Base-by-base conservation (phyloP, 345 rosid species). In the Euclidium syriacum region DNA sequence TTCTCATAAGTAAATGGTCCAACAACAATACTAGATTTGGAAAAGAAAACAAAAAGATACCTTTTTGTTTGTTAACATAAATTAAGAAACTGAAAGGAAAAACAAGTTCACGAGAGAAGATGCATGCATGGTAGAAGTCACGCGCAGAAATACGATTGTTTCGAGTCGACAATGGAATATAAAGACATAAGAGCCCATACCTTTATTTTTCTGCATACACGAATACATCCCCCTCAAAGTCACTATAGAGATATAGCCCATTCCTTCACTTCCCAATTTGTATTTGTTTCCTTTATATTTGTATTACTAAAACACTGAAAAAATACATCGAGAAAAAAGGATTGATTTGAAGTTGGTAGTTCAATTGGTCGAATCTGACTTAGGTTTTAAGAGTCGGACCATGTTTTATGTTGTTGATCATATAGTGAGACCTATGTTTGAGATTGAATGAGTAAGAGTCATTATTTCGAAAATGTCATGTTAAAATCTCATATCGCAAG, bases 51-150 rank as follows among this genome's bases (percentile, higher is more conserved):
- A n/a, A n/a, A n/a, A n/a, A n/a, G n/a, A n/a, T n/a, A n/a, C n/a
- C n/a, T n/a, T n/a, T n/a, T n/a, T 12, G 23, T 64, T 41, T 30
- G 24, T 30, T 32, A 52, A 41, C 17, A 39, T 39, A 63, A 25
- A 39, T 39, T 50, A 25, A 15, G 10, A 19, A 20, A 39, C 17
- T 5, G 15, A 33, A 0, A 17, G n/a, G n/a, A 52, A 16, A 42
- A 7, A 27, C 14, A 41, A 0, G 16, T 19, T 51, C 15, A 19
- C 7, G 20, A 65, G 49, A 39, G 59, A 59, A 58, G 73, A 58
- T 68, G 66, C 65, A 58, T 68, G 72, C 65, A 67, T 67, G 34
- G 15, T 58, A 40, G 7, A 38, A 5, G 52, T 67, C 51, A 58
- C 1, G 20, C n/a, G 49, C 58, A 57, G 7, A 29, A 1, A 20